A percentile compares a stretch with the other conserved stretches of the same genome.
Conservation (phyloP, 164 flowering plant genomes). For the Buxus sempervirens region DNA sequence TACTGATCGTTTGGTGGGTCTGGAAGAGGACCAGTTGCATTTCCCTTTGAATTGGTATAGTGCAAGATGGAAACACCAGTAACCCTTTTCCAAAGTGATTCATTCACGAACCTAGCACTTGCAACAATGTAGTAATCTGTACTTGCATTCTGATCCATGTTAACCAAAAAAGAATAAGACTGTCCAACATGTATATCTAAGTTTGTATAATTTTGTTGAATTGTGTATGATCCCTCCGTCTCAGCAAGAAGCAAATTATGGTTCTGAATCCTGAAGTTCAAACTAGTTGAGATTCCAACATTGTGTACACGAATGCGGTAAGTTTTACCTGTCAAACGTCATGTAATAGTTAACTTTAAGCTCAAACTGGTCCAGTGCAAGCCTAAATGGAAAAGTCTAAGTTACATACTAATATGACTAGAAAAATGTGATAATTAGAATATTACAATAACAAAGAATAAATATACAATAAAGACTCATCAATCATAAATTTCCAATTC, state of each 20-base stretch:
- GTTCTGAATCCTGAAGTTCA: constrained; percentile 72
- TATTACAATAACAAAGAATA: not conserved
- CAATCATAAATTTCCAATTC: not conserved
- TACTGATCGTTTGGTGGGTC: constrained; percentile 52
- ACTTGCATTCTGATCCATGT: constrained; percentile 78
- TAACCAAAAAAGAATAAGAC: constrained; percentile 65
- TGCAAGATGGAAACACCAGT: constrained; percentile 77
- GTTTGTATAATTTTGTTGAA: constrained; percentile 43
- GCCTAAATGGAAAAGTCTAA: not conserved
- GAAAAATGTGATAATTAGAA: not conserved
- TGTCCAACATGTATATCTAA: constrained; percentile 82
- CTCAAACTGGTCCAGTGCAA: not conserved
- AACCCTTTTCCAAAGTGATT: constrained; percentile 57
- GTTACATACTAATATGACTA: not conserved
- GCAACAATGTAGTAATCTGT: constrained; percentile 75
- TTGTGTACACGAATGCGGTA: constrained; percentile 66
- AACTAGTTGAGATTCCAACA: constrained; percentile 60
- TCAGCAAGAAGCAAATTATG: constrained; percentile 64
- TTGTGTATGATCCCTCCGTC: constrained; percentile 68
- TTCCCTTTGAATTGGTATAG: constrained; percentile 66
- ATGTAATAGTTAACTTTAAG: not conserved
- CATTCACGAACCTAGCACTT: constrained; percentile 74
- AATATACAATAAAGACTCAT: not conserved
- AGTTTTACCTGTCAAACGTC: constrained; percentile 54
- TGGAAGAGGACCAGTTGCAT: constrained; percentile 68